A percentile compares a stretch with the other conserved stretches of the same genome.
These are phyloP conservation scores for Talaromyces borbonicus DNA, from an alignment of 495 filamentous ascomycete species.

Conservation along the genomic window DNA sequence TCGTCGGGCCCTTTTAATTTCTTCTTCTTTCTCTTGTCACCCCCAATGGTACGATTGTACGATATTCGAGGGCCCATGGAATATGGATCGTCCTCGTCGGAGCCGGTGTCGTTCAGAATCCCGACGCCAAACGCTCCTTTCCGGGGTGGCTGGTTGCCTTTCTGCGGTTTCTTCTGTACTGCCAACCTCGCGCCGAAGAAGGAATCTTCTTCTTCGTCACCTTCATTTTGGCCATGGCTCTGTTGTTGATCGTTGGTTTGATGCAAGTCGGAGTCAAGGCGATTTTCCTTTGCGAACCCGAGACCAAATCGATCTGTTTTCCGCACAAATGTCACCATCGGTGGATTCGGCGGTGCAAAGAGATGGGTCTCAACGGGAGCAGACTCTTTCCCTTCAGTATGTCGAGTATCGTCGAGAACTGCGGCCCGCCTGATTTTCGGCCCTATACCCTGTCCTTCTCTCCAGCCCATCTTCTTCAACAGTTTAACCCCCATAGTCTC, in stretches of 20 bases:
- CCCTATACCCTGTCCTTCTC: slow-evolving; percentile 84
- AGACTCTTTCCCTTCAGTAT: slow-evolving; percentile 17
- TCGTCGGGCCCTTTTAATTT: slow-evolving; percentile 34
- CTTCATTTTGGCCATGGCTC: slow-evolving; percentile 24
- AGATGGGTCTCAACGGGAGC: slow-evolving; percentile 45
- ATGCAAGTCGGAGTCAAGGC: slow-evolving; percentile 24
- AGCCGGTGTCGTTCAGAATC: slow-evolving; percentile 86
- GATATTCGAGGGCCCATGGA: slow-evolving; percentile 82
- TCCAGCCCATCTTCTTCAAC: slow-evolving; percentile 92
- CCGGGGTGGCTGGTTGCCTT: slow-evolving; percentile 39
- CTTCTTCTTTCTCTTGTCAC: slow-evolving; percentile 77
- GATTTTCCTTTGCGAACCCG: slow-evolving; percentile 62
- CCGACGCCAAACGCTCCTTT: slow-evolving; percentile 77
- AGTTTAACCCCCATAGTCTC: slow-evolving; percentile 88
- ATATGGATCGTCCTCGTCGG: slow-evolving; percentile 96
- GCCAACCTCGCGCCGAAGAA: slow-evolving; percentile 32
- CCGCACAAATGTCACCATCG: slow-evolving; percentile 61
- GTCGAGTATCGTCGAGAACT: slow-evolving; percentile 47
- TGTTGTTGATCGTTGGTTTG: not conserved
- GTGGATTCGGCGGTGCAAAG: slow-evolving; percentile 82
- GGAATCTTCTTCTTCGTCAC: slow-evolving; percentile 39
- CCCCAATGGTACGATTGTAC: slow-evolving; percentile 78
- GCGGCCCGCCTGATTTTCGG: slow-evolving; percentile 76
- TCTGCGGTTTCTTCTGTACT: slow-evolving; percentile 18
- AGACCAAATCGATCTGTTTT: slow-evolving; percentile 78